Evolutionary conservation across 176 grass and related monocot genomes (phyloP), one percentile per base, ranked within the genome.

Genomic region (Elaeis guineensis): DNA sequence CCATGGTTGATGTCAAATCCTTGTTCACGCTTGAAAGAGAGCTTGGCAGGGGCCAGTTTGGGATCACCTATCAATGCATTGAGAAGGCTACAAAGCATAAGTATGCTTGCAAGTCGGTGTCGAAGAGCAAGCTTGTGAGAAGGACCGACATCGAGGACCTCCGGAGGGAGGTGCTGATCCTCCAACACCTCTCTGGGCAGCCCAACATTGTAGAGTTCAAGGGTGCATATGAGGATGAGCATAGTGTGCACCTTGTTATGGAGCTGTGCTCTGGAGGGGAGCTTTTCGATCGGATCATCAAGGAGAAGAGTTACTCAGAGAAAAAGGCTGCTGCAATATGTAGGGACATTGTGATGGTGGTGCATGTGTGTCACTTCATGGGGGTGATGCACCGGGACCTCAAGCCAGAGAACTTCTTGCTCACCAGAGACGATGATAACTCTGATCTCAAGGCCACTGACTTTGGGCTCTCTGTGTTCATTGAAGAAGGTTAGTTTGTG

Each of bases 311-410:
- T 73, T 95, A 89, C 75, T 68, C 75, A 12, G 85, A 95, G 85
- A 49, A 77, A 17, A 75, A 85, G 79, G 90, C 85, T 16, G 85
- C 90, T 15, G 73, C 59, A 17, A 69, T 89, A 16, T 89, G 60
- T 81, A 29, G 79, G 50, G 82, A 85, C 74, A 56, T 89, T 51
- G 69, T 89, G 72, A 86, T 63, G 49, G 85, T 76, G 67, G 90
- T 95, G 22, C 60, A 95, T 61, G 82, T 95, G 52, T 95, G 85
- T 61, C 90, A 95, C 66, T 95, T 95, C 76, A 89, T 95, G 90
- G 90, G 90, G 62, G 90, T 95, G 61, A 72, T 95, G 69, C 90
- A 95, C 65, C 76, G 90, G 2, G 82, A 95, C 79, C 75, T 95
- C 56, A 95, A 95, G 76, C 90, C 90, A 0, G 85, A 95, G 82